These are phyloP conservation scores for Pyrenopolyporus hunteri DNA, from an alignment of 495 filamentous ascomycete genomes.

Conservation along the genomic window DNA sequence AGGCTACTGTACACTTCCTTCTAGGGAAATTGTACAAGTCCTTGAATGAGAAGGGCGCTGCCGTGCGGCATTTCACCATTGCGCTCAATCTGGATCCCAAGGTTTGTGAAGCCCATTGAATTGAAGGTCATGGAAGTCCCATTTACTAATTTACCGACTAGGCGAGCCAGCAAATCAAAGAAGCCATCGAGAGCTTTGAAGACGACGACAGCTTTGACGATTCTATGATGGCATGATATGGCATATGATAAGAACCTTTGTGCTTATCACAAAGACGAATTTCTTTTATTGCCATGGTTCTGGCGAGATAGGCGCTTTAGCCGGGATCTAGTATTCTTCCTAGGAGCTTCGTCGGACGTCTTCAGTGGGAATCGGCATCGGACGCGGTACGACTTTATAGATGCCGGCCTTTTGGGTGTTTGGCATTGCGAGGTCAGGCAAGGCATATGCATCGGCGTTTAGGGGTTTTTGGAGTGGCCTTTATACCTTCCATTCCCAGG, in stretches of 20 bases:
- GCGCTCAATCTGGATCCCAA: conserved; percentile 96
- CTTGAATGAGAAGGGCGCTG: conserved; percentile 75
- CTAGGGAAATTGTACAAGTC: conserved; percentile 86
- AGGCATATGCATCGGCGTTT: conserved; percentile 40
- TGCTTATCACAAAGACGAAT: conserved; percentile 8
- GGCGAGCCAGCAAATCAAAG: conserved; percentile 91
- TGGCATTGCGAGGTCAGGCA: conserved; percentile 20
- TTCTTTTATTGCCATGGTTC: conserved; percentile 22
- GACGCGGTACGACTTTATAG: conserved; percentile 11
- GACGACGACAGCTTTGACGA: conserved; percentile 83
- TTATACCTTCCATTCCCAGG: conserved; percentile 8
- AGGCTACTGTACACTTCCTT: conserved; percentile 93
- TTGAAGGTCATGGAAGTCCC: neutral
- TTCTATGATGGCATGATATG: conserved; percentile 55
- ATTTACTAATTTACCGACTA: conserved; percentile 47
- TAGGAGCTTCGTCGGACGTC: conserved; percentile 13
- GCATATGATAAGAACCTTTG: conserved; percentile 9
- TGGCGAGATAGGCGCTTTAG: conserved; percentile 17
- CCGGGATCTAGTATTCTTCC: conserved; percentile 20
- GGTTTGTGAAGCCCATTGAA: conserved; percentile 53
- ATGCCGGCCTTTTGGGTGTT: conserved; percentile 8
- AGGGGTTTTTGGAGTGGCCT: conserved; percentile 14
- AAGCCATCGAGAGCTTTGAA: conserved; percentile 86
- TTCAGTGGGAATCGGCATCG: conserved; percentile 9
- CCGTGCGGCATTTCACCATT: conserved; percentile 91